phyloP scores from a whole-genome alignment of 768 basidiomycete species.

The Hericium coralloides region DNA sequence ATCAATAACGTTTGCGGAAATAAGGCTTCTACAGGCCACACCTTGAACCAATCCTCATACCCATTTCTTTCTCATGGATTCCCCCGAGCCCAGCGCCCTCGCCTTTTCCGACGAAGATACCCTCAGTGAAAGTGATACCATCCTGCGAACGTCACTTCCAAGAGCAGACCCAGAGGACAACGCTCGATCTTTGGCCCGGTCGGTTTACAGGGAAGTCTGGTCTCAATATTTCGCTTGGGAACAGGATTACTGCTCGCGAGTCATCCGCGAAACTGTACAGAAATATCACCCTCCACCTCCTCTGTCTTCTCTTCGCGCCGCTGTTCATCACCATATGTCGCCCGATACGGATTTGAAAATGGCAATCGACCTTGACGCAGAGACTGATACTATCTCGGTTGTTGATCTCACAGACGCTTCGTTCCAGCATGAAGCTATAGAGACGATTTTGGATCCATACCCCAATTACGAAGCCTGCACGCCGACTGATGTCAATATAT shows the following conservation, averaged over 20 bases:
- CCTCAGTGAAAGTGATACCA: not conserved
- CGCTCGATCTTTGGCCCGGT: not conserved
- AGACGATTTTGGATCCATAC: constrained; percentile 9
- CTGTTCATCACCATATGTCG: no score
- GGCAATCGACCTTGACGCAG: no score
- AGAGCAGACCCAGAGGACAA: constrained; percentile 1
- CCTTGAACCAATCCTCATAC: no score
- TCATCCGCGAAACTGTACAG: no score
- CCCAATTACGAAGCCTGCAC: constrained; percentile 51
- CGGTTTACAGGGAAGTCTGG: constrained; percentile 17
- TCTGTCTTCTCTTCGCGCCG: no score
- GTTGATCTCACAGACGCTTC: no score
- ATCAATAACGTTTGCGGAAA: no score
- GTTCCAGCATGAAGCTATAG: no score
- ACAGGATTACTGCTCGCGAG: constrained; percentile 1
- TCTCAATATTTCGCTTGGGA: constrained; percentile 21
- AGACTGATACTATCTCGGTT: no score
- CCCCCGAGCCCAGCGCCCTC: not conserved
- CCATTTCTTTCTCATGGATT: not conserved
- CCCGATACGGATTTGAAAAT: no score
- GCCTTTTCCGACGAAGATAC: not conserved
- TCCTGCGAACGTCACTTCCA: not conserved
- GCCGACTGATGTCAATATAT: constrained; percentile 36
- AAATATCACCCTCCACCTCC: no score
- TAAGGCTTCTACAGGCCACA: no score